These are phyloP conservation scores for Zopfochytrium polystomum DNA, from an alignment of 371 early-diverging fungal species.

Conservation along the genomic window DNA sequence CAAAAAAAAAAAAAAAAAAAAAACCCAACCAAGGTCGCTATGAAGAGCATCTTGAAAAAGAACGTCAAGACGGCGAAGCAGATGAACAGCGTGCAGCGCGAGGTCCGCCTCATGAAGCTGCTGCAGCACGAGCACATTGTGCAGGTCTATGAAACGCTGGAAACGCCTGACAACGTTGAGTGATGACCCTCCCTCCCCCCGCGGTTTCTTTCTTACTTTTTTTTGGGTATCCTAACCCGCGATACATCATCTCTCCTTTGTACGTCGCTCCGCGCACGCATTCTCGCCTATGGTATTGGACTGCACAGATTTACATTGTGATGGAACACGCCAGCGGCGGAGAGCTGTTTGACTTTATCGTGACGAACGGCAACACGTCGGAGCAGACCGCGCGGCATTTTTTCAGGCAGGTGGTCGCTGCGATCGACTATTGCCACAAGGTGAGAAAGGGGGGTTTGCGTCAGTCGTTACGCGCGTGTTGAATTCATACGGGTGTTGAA, in stretches of 20 bases:
- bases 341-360: slow-evolving; percentile 58
- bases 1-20: too few species aligned
- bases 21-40: slow-evolving; percentile 52
- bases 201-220: background rate
- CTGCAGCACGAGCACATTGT: slow-evolving; percentile 60
- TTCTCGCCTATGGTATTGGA: too few species aligned
- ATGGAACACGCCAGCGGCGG: slow-evolving; percentile 59
- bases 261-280: background rate
- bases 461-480: slow-evolving; percentile 5
- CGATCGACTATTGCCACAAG: slow-evolving; percentile 63
- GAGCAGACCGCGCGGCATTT: slow-evolving; percentile 53
- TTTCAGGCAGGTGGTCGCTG: slow-evolving; percentile 77
- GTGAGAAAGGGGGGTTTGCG: slow-evolving; percentile 2
- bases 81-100: slow-evolving; percentile 60
- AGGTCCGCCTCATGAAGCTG: slow-evolving; percentile 54
- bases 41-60: slow-evolving; percentile 55
- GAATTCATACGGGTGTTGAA: background rate
- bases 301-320: slow-evolving; percentile 48
- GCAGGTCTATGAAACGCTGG: slow-evolving; percentile 51
- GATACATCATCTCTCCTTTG: background rate
- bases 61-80: slow-evolving; percentile 55
- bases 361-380: slow-evolving; percentile 35
- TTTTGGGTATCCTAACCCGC: background rate
- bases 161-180: slow-evolving; percentile 31
- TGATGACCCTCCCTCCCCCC: background rate